Evolutionary conservation across 352 stramenopile species (phyloP).

Genomic region (Phytopythium helicoides): DNA sequence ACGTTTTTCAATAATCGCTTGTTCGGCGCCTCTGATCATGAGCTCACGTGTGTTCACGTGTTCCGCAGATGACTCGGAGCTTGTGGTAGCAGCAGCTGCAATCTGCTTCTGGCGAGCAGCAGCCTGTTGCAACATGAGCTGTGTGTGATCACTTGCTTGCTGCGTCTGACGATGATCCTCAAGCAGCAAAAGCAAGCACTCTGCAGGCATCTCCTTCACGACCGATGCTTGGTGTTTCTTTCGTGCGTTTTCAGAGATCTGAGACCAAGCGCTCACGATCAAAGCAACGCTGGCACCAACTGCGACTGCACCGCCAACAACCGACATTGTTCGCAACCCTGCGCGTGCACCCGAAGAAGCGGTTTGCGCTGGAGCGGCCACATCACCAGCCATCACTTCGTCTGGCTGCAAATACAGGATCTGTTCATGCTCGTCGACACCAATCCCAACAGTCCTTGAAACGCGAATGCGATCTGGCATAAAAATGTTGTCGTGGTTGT

Average conservation of each 20-base stretch:
- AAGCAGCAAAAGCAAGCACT: constrained; percentile 71
- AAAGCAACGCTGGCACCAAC: constrained; percentile 73
- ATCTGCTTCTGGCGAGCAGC: constrained; percentile 29
- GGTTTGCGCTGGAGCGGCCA: constrained; percentile 32
- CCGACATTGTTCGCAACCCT: constrained; percentile 51
- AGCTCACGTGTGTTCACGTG: not conserved
- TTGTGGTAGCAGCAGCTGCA: constrained; percentile 13
- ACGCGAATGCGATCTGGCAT: constrained; percentile 68
- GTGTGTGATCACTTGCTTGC: constrained; percentile 14
- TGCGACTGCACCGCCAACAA: constrained; percentile 69
- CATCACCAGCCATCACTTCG: constrained; percentile 59
- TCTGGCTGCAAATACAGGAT: constrained; percentile 81
- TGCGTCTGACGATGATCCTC: constrained; percentile 46
- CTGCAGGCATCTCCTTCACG: constrained; percentile 74
- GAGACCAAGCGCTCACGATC: constrained; percentile 76
- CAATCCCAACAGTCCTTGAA: constrained; percentile 51
- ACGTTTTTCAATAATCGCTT: constrained; percentile 30
- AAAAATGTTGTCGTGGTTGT: constrained; percentile 88
- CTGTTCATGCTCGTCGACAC: constrained; percentile 55
- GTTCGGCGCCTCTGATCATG: constrained; percentile 15
- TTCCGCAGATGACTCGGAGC: constrained; percentile 2
- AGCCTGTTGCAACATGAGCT: constrained; percentile 27
- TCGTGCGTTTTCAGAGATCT: constrained; percentile 63
- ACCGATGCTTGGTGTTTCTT: constrained; percentile 61
- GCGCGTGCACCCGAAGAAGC: constrained; percentile 10